Percentiles rank a stretch among this genome's conserved stretches.
Conservation (phyloP, 495 filamentous ascomycete genomes). For the Lophium mytilinum region DNA sequence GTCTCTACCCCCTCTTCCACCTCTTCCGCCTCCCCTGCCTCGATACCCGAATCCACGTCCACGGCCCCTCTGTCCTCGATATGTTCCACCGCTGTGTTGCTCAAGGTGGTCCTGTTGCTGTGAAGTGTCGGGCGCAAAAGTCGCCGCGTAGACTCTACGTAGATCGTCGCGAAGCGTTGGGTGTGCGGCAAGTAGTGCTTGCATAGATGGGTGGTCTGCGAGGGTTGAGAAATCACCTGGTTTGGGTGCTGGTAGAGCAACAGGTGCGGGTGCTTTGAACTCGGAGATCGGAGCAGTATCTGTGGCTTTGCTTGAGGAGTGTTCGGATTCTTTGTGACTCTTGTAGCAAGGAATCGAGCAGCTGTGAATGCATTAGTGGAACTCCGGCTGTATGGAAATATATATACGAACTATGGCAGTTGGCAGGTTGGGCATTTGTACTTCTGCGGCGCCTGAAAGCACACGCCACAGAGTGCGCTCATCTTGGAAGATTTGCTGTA, state of each 20-base stretch:
- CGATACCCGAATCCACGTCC: slow-evolving; percentile 55
- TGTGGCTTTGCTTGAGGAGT: not conserved
- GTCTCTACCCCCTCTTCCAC: slow-evolving; percentile 29
- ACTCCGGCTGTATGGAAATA: not conserved
- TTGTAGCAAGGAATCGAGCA: not conserved
- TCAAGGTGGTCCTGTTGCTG: slow-evolving; percentile 24
- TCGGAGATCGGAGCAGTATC: slow-evolving; percentile 2
- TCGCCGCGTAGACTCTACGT: slow-evolving; percentile 25
- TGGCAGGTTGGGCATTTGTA: slow-evolving; percentile 36
- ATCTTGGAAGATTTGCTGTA: slow-evolving; percentile 8
- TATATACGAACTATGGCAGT: slow-evolving; percentile 30
- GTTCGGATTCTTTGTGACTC: not conserved
- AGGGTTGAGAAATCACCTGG: slow-evolving; percentile 26
- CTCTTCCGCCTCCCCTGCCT: slow-evolving; percentile 41
- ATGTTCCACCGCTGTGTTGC: slow-evolving; percentile 48
- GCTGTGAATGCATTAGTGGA: not conserved
- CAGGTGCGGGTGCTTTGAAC: not conserved
- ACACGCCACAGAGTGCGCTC: slow-evolving; percentile 24
- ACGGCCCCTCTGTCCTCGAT: slow-evolving; percentile 40
- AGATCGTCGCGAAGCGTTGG: slow-evolving; percentile 26
- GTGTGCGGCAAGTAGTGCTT: slow-evolving; percentile 23
- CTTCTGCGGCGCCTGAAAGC: slow-evolving; percentile 27
- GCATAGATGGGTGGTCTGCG: slow-evolving; percentile 23
- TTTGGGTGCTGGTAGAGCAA: slow-evolving; percentile 18
- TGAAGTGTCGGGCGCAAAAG: slow-evolving; percentile 26